These are phyloP conservation scores for Hymenoscyphus fructigenus DNA, from an alignment of 2,329 filamentous ascomycete species.

Conservation along the genomic window DNA sequence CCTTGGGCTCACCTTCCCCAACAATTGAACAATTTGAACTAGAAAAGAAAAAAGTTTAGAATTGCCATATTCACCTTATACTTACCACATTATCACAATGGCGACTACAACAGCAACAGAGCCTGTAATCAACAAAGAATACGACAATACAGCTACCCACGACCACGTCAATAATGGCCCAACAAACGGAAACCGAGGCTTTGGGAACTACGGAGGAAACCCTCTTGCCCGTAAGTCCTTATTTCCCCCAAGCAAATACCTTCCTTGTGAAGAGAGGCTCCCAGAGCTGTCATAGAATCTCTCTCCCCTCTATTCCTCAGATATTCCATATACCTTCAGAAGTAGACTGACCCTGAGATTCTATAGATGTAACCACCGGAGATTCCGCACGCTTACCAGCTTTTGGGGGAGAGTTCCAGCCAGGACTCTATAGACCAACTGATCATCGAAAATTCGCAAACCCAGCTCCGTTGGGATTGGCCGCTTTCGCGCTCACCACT, in stretches of 20 bases:
- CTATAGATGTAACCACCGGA: conserved; percentile 39
- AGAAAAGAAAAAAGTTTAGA: not conserved
- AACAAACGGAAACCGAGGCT: not conserved
- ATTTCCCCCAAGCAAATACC: no score
- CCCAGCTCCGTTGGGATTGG: conserved; percentile 58
- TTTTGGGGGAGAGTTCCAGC: conserved; percentile 60
- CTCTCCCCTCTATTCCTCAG: no score
- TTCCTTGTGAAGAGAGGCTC: no score
- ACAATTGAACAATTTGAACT: not conserved
- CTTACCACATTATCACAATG: conserved; percentile 22
- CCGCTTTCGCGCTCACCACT: conserved; percentile 62
- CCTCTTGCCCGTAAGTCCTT: not conserved
- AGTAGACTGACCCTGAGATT: not conserved
- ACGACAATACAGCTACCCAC: conserved; percentile 15
- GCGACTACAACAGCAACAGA: conserved; percentile 26
- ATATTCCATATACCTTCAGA: no score
- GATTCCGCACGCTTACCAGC: conserved; percentile 47
- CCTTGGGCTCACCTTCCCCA: not conserved
- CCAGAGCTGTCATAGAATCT: no score
- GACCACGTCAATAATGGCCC: conserved; percentile 22
- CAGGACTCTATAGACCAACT: conserved; percentile 55
- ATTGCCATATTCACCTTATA: not conserved
- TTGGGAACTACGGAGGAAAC: not conserved
- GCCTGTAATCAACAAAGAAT: conserved; percentile 27
- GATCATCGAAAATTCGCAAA: conserved; percentile 56